Percentiles rank a stretch among this genome's conserved stretches.
Evolutionary conservation across 1,284 basidiomycete genomes (phyloP).

Genomic region (Takashimella koratensis): DNA sequence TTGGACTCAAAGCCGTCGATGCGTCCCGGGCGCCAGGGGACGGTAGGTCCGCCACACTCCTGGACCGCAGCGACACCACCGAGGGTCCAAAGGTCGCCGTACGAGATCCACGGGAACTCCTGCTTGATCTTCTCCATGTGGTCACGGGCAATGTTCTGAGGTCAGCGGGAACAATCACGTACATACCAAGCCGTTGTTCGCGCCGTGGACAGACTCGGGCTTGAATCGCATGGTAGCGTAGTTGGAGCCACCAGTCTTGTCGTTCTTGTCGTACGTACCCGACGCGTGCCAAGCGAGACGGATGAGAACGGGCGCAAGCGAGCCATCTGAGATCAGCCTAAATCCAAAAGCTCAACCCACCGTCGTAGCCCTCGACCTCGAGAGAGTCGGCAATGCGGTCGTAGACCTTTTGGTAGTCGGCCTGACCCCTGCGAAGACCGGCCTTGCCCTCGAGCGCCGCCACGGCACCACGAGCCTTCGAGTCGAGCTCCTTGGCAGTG

Average conservation of each 20-base stretch:
- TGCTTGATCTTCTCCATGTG: slow-evolving; percentile 85
- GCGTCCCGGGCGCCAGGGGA: slow-evolving; percentile 84
- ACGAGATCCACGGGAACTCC: slow-evolving; percentile 80
- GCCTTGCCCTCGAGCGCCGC: slow-evolving; percentile 60
- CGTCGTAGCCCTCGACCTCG: slow-evolving; percentile 80
- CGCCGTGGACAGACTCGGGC: slow-evolving; percentile 76
- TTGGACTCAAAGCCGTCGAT: slow-evolving; percentile 74
- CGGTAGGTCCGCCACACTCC: slow-evolving; percentile 58
- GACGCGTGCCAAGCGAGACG: slow-evolving; percentile 92
- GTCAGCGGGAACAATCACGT: not conserved
- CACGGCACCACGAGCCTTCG: slow-evolving; percentile 58
- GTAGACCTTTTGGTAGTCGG: slow-evolving; percentile 91
- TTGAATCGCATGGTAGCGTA: slow-evolving; percentile 94
- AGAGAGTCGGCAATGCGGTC: slow-evolving; percentile 72
- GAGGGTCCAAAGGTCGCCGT: slow-evolving; percentile 92
- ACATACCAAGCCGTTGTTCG: slow-evolving; percentile 72
- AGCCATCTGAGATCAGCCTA: slow-evolving; percentile 62
- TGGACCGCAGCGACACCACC: slow-evolving; percentile 68
- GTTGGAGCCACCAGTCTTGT: slow-evolving; percentile 82
- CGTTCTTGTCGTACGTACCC: slow-evolving; percentile 85
- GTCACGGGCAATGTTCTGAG: slow-evolving; percentile 64
- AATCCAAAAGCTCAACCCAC: slow-evolving; percentile 50
- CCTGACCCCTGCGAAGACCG: slow-evolving; percentile 43
- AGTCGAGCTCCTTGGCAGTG: slow-evolving; percentile 54
- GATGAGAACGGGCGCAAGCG: slow-evolving; percentile 83